Conservation (phyloP, 345 rosid genomes). For the Citrus inodora region DNA sequence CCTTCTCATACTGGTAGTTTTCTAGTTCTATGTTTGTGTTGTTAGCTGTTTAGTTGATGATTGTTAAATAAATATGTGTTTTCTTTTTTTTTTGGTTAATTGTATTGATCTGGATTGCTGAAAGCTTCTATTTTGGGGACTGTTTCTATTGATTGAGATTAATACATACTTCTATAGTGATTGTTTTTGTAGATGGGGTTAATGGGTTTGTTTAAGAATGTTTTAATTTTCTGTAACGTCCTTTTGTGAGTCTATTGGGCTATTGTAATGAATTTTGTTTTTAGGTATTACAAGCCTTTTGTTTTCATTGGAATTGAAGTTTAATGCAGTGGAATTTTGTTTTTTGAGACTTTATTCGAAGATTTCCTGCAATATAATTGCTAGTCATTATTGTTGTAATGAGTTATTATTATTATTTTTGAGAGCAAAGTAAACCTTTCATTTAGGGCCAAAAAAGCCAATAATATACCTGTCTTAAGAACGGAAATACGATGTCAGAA, state of each 20-base stretch:
- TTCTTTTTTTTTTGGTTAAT: too few relatives aligned
- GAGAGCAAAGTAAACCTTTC: too few relatives aligned
- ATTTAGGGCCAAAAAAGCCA: too few relatives aligned
- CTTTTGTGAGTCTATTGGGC: neutral
- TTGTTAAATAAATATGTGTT: neutral
- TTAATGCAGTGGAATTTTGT: neutral
- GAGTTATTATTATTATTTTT: neutral
- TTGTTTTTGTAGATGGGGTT: neutral
- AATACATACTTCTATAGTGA: neutral
- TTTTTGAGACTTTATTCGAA: neutral
- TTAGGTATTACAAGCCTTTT: neutral
- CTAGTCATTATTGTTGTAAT: neutral
- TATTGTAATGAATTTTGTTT: neutral
- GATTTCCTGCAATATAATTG: neutral
- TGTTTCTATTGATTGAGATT: neutral
- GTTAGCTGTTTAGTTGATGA: neutral
- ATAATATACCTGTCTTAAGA: too few relatives aligned
- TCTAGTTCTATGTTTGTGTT: neutral
- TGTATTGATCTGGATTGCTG: neutral
- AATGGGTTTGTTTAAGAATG: neutral
- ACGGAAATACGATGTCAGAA: too few relatives aligned
- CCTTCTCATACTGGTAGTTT: constrained; percentile 58
- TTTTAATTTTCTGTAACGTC: neutral
- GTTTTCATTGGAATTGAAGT: neutral
- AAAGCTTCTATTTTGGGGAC: neutral